Conservation (phyloP, 192 early-diverging fungal genomes). For the Phlyctochytrium planicorne region DNA sequence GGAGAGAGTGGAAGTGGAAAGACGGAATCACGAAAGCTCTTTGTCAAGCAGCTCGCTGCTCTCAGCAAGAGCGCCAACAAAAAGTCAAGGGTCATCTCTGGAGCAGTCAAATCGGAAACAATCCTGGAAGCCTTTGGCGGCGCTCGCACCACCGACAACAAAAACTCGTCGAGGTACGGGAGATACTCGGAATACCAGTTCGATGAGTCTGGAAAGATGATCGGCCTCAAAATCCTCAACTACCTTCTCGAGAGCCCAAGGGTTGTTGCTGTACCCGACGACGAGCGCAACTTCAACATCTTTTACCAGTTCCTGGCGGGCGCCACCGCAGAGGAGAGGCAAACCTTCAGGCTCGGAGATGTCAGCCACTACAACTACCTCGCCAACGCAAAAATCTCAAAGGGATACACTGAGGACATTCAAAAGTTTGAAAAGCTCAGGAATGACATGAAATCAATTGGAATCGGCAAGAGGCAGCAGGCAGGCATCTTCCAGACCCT, state of each 20-base stretch:
- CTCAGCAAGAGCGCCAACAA: conserved; percentile 76
- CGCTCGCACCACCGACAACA: conserved; percentile 61
- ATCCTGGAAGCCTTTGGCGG: conserved; percentile 80
- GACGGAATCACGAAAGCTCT: conserved; percentile 65
- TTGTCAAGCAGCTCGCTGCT: conserved; percentile 70
- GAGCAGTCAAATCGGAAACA: conserved; percentile 67
- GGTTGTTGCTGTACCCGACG: conserved; percentile 51
- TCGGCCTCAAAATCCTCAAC: conserved; percentile 76
- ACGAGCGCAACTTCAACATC: conserved; percentile 90
- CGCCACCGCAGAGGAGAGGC: conserved; percentile 70
- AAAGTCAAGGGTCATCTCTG: conserved; percentile 71
- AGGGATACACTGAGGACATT: conserved; percentile 36
- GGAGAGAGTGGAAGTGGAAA: conserved; percentile 90
- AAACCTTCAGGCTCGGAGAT: conserved; percentile 60
- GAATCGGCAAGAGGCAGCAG: conserved; percentile 63
- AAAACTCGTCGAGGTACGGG: conserved; percentile 70
- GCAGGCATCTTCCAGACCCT: conserved; percentile 79
- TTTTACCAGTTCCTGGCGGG: conserved; percentile 95
- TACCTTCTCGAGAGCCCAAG: conserved; percentile 88
- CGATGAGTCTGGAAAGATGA: conserved; percentile 75
- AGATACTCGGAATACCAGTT: conserved; percentile 91
- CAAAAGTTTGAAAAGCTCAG: conserved; percentile 72
- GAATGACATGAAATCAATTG: conserved; percentile 77
- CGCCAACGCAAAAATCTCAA: conserved; percentile 5
- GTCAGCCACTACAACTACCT: conserved; percentile 44